These are phyloP conservation scores for Malus hybrid DNA, from an alignment of 331 rosid genomes.

Conservation along the genomic window DNA sequence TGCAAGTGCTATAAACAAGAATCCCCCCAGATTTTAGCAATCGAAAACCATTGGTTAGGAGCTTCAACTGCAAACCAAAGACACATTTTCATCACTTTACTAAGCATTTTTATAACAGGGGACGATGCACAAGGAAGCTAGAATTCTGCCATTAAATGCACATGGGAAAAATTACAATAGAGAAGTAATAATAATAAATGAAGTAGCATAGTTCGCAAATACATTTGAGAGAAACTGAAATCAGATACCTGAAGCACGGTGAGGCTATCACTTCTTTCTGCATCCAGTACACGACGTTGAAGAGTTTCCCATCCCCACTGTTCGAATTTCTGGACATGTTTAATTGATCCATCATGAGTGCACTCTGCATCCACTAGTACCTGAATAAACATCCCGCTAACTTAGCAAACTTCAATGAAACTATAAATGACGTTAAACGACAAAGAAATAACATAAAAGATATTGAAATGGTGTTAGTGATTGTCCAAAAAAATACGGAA, in stretches of 20 bases:
- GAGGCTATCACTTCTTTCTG: slow-evolving; percentile 66
- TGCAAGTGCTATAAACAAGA: slow-evolving; percentile 96
- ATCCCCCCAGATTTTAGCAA: slow-evolving; percentile 71
- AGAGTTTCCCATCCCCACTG: slow-evolving; percentile 91
- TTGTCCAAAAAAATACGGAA: background rate
- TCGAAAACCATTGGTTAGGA: slow-evolving; percentile 78
- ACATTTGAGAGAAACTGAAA: background rate
- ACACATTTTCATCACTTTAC: background rate
- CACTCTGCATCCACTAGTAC: slow-evolving; percentile 97
- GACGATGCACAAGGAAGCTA: background rate
- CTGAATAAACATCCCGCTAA: slow-evolving; percentile 33
- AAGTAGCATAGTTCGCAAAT: background rate
- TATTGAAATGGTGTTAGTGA: background rate
- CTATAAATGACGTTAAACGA: background rate
- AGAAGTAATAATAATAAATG: background rate
- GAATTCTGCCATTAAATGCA: background rate
- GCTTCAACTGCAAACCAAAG: slow-evolving; percentile 54
- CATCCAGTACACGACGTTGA: slow-evolving; percentile 71
- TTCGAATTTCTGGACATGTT: slow-evolving; percentile 85
- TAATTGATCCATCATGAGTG: slow-evolving; percentile 95
- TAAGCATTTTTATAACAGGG: background rate
- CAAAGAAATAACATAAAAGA: background rate
- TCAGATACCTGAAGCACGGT: slow-evolving; percentile 62
- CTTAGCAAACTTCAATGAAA: slow-evolving; percentile 4
- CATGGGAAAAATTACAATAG: background rate